Evolutionary conservation across 2,329 filamentous ascomycete species (phyloP).

Genomic region (Aspergillus proliferans): DNA sequence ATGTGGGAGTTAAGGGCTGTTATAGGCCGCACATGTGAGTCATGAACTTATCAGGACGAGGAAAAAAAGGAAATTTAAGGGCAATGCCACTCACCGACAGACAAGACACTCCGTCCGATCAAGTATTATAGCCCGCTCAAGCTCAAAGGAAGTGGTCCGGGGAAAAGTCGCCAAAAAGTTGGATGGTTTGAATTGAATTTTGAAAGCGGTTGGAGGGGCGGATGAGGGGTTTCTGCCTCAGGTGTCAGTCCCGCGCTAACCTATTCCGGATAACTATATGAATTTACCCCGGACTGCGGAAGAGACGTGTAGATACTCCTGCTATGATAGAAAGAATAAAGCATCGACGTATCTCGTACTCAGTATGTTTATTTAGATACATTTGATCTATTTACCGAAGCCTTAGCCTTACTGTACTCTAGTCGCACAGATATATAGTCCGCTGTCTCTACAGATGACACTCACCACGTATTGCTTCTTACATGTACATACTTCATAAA

Average conservation of each 20-base stretch:
- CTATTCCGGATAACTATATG: neutral
- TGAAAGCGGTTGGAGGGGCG: neutral
- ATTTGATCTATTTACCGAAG: too few relatives aligned
- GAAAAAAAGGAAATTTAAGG: neutral
- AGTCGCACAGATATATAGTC: too few relatives aligned
- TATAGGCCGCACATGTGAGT: constrained; percentile 9
- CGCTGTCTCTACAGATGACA: too few relatives aligned
- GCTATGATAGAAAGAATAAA: too few relatives aligned
- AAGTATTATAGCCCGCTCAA: neutral
- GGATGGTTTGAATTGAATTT: neutral
- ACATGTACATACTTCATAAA: too few relatives aligned
- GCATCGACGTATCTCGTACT: too few relatives aligned
- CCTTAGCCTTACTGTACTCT: too few relatives aligned
- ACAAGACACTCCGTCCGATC: neutral
- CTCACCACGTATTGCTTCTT: too few relatives aligned
- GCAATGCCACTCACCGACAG: constrained; percentile 1
- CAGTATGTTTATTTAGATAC: too few relatives aligned
- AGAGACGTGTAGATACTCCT: neutral
- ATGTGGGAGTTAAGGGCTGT: neutral
- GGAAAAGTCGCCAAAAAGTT: neutral
- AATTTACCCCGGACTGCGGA: neutral
- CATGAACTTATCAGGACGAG: constrained; percentile 4
- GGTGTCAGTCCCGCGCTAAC: neutral
- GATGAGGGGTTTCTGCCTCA: neutral
- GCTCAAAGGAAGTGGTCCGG: neutral